Evolutionary conservation across 2,329 filamentous ascomycete genomes (phyloP).

Genomic region (Apiospora phragmitis): DNA sequence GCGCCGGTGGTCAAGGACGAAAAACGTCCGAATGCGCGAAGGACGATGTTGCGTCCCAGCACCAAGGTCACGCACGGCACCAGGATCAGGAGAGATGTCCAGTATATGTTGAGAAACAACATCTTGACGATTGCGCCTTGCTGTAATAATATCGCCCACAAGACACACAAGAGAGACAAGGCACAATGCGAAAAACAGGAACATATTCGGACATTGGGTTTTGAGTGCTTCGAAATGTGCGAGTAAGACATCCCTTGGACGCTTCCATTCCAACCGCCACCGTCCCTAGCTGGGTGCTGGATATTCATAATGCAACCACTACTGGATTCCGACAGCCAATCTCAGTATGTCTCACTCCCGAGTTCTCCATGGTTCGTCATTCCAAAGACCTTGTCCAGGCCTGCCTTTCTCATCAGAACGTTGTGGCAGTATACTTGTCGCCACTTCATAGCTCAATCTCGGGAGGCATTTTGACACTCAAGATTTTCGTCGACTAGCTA

Average conservation of each 20-base stretch:
- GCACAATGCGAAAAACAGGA: neutral
- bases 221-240: neutral
- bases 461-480: neutral
- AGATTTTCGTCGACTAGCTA: no score
- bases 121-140: neutral
- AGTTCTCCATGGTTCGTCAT: neutral
- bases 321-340: neutral
- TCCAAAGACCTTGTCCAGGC: neutral
- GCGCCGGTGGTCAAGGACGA: constrained; percentile 10
- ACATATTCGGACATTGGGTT: neutral
- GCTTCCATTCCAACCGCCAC: neutral
- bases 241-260: neutral
- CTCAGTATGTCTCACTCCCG: neutral
- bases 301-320: neutral
- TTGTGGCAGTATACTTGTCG: no score
- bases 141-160: neutral
- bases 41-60: constrained; percentile 19
- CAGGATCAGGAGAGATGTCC: constrained; percentile 25
- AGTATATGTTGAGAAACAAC: constrained; percentile 27
- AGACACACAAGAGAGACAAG: neutral
- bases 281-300: neutral
- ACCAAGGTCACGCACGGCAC: constrained; percentile 21
- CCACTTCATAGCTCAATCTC: no score
- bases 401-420: no score
- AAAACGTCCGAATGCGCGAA: constrained; percentile 13